A percentile compares a stretch with the other conserved stretches of the same genome.
Conservation (phyloP, 768 basidiomycete species). For the Leucocoprinus sp. region DNA sequence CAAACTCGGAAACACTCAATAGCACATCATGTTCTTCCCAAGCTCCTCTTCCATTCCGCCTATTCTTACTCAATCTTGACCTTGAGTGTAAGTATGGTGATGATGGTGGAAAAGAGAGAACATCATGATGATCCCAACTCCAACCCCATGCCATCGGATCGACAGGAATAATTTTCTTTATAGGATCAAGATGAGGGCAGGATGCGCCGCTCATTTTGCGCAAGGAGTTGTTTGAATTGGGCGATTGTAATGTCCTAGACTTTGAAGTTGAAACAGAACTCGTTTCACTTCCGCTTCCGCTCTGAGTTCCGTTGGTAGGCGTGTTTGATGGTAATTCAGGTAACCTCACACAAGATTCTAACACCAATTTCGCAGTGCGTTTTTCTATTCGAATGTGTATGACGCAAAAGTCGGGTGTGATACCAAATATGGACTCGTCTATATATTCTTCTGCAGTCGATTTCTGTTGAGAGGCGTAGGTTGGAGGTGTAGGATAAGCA, state of each 20-base stretch:
- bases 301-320: background rate
- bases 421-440: constrained; percentile 54
- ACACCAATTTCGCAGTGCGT: constrained; percentile 33
- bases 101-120: background rate
- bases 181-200: too few species aligned
- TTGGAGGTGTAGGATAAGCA: constrained; percentile 45
- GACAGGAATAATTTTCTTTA: constrained; percentile 58
- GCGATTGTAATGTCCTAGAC: background rate
- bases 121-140: constrained; percentile 8
- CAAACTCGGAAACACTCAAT: constrained; percentile 66
- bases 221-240: too few species aligned
- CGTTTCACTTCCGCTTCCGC: background rate
- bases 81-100: background rate
- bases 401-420: constrained; percentile 54
- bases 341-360: constrained; percentile 38
- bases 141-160: constrained; percentile 84
- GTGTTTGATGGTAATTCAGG: constrained; percentile 33
- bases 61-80: background rate
- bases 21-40: constrained; percentile 62
- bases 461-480: background rate
- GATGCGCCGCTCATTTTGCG: too few species aligned
- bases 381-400: constrained; percentile 41
- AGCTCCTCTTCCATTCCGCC: constrained; percentile 4
- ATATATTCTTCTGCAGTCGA: constrained; percentile 4
- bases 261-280: background rate